These are phyloP conservation scores for Colletotrichum siamense DNA, from an alignment of 2,329 filamentous ascomycete genomes.

Conservation along the genomic window DNA sequence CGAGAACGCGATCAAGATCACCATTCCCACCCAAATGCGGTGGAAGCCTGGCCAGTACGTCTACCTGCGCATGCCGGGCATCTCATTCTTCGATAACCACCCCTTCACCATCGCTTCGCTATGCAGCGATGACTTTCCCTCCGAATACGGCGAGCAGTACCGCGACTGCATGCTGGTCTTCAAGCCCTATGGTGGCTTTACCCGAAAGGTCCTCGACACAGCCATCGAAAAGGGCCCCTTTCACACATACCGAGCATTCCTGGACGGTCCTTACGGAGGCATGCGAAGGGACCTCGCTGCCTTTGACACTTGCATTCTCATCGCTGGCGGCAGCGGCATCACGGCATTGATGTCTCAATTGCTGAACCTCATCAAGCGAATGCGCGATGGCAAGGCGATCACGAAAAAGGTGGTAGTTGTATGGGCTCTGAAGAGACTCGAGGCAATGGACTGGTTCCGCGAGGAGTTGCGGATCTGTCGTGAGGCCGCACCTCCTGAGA, in stretches of 20 bases:
- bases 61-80: conserved; percentile 91
- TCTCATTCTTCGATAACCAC: conserved; percentile 90
- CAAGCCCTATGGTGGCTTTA: conserved; percentile 90
- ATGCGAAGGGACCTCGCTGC: conserved; percentile 90
- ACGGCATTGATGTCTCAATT: conserved; percentile 92
- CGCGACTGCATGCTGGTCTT: conserved; percentile 92
- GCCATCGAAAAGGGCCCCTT: conserved; percentile 86
- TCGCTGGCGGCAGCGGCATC: conserved; percentile 93
- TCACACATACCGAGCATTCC: conserved; percentile 89
- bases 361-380: conserved; percentile 92
- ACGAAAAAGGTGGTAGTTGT: conserved; percentile 90
- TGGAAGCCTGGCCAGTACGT: conserved; percentile 96
- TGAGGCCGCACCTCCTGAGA: conserved; percentile 85
- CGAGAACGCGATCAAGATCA: conserved; percentile 95
- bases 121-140: conserved; percentile 92
- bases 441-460: conserved; percentile 97
- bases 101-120: conserved; percentile 94
- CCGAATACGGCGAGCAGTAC: conserved; percentile 86
- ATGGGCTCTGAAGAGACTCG: conserved; percentile 91
- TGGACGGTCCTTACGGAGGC: conserved; percentile 94
- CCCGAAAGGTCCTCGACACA: conserved; percentile 80
- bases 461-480: conserved; percentile 92
- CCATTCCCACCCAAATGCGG: conserved; percentile 88
- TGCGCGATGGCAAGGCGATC: conserved; percentile 93
- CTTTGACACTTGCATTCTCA: conserved; percentile 91